These are phyloP conservation scores for Cetraspora pellucida DNA, from an alignment of 192 early-diverging fungal species.

Conservation along the genomic window DNA sequence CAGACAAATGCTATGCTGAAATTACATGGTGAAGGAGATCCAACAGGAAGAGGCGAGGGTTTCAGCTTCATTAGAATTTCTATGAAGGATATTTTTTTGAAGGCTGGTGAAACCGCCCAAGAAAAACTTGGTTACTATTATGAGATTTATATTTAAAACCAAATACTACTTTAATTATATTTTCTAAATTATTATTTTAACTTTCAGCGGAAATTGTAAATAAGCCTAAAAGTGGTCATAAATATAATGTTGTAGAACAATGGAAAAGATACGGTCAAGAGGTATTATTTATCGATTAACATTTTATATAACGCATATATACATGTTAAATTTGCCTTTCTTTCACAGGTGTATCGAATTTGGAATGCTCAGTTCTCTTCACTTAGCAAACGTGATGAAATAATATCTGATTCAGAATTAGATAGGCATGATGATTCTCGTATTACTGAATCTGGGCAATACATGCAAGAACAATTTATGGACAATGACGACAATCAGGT, in stretches of 20 bases:
- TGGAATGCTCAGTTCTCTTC: conserved; percentile 87
- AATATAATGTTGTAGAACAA: conserved; percentile 90
- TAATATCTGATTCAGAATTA: conserved; percentile 9
- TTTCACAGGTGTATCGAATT: conserved; percentile 73
- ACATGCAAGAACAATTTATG: conserved; percentile 2
- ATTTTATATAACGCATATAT: neutral
- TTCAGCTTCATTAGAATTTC: conserved; percentile 97
- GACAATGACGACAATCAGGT: conserved; percentile 13
- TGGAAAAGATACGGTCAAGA: conserved; percentile 94
- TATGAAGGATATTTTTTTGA: conserved; percentile 97
- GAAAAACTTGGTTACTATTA: conserved; percentile 63
- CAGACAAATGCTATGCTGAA: conserved; percentile 89
- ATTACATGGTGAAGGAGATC: conserved; percentile 95
- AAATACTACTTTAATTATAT: neutral
- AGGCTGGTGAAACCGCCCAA: conserved; percentile 80
- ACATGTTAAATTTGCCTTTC: neutral
- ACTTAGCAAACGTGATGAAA: conserved; percentile 60
- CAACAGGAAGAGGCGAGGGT: conserved; percentile 91
- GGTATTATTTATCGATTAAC: conserved; percentile 37
- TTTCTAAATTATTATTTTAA: neutral
- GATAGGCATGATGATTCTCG: conserved; percentile 36
- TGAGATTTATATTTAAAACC: neutral
- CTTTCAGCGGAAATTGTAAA: conserved; percentile 72
- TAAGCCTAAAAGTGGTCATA: conserved; percentile 78
- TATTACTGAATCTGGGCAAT: neutral